Evolutionary conservation across 495 filamentous ascomycete genomes (phyloP).

Genomic region (Talaromyces stipitatus): DNA sequence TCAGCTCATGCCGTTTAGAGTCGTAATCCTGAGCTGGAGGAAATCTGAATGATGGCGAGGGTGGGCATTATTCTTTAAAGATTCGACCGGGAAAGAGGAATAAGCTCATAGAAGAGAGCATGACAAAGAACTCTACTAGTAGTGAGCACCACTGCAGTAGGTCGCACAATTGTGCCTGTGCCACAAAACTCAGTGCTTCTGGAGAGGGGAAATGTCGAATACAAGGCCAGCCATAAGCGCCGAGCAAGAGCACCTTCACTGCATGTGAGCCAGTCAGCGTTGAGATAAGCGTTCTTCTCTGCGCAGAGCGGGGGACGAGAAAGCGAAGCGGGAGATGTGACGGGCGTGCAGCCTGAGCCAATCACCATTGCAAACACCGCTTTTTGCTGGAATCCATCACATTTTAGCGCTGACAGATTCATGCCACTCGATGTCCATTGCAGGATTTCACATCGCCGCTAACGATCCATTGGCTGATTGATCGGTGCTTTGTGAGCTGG

Average conservation of each 20-base stretch:
- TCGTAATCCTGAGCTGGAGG: background rate
- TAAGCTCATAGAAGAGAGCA: background rate
- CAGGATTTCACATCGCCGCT: conserved; percentile 1
- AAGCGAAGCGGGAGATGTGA: conserved; percentile 3
- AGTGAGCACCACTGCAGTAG: background rate
- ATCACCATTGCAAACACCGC: background rate
- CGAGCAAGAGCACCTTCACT: background rate
- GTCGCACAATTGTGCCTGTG: conserved; percentile 1
- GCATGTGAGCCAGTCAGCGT: background rate
- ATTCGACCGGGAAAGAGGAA: background rate
- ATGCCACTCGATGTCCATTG: background rate
- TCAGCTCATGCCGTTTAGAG: conserved; percentile 3
- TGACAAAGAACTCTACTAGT: background rate
- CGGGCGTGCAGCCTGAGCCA: conserved; percentile 5
- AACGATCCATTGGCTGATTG: background rate
- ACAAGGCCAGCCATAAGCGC: conserved; percentile 1
- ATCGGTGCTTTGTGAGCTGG: background rate
- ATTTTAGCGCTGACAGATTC: background rate
- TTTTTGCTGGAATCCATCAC: conserved; percentile 2
- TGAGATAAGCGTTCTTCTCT: background rate
- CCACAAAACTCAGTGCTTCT: background rate
- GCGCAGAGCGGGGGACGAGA: background rate
- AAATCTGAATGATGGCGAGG: background rate
- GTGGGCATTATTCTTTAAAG: background rate
- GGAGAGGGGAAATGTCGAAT: conserved; percentile 1